phyloP scores from a whole-genome alignment of 148 eudicot genomes.

The Tetragonia tetragonoides region DNA sequence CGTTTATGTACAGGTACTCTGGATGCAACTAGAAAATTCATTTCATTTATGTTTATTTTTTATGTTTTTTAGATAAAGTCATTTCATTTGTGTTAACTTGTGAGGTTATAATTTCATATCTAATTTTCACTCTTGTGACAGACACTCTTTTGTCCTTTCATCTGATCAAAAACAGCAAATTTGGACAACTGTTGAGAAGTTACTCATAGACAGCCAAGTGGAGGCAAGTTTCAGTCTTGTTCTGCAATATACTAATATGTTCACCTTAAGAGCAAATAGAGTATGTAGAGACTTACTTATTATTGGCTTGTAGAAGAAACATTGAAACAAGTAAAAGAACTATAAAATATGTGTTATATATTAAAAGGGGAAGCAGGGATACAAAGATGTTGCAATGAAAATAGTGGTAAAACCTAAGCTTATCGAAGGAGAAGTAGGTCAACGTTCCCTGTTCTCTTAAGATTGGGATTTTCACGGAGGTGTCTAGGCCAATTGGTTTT shows the following conservation, averaged over 20 bases:
- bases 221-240: conserved; percentile 68
- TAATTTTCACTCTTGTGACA: conserved; percentile 25
- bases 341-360: neutral
- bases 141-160: conserved; percentile 84
- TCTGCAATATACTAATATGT: neutral
- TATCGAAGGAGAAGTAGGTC: neutral
- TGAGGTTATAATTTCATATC: neutral
- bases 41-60: conserved; percentile 1
- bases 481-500: no score
- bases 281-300: neutral
- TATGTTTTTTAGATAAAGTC: no score
- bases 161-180: conserved; percentile 63
- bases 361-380: no score
- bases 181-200: conserved; percentile 79
- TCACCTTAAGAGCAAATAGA: neutral
- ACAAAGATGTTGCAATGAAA: neutral
- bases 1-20: conserved; percentile 93
- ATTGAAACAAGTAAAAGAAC: neutral
- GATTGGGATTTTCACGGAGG: neutral
- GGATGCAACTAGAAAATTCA: neutral
- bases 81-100: neutral
- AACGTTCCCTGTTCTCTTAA: neutral
- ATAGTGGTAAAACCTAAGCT: neutral
- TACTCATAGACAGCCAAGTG: conserved; percentile 81
- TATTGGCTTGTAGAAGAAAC: neutral